phyloP scores from a whole-genome alignment of 108 stramenopile species.

The Skeletonema menzelii region DNA sequence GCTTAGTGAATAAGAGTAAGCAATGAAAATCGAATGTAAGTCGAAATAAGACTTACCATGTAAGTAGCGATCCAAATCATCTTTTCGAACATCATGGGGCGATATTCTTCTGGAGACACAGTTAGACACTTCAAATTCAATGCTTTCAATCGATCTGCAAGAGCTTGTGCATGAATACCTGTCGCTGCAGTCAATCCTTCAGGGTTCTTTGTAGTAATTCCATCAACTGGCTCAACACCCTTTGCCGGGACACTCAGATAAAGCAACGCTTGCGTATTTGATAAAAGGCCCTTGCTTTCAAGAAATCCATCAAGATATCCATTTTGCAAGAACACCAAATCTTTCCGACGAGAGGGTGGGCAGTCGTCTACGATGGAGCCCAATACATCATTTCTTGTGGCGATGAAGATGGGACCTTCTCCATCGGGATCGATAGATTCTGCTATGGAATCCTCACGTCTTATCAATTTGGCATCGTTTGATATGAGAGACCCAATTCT shows the following conservation, averaged over 20 bases:
- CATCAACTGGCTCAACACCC: constrained; percentile 88
- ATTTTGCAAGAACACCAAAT: constrained; percentile 95
- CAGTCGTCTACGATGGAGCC: constrained; percentile 78
- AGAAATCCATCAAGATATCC: constrained; percentile 86
- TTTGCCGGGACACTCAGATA: constrained; percentile 85
- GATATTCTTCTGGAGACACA: constrained; percentile 55
- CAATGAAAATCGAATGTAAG: no score
- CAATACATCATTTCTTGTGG: constrained; percentile 92
- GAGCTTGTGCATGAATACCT: constrained; percentile 81
- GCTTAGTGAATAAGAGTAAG: no score
- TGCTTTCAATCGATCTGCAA: constrained; percentile 73
- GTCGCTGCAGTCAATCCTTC: constrained; percentile 90
- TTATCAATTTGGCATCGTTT: constrained; percentile 56
- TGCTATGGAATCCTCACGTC: constrained; percentile 57
- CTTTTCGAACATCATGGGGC: constrained; percentile 92
- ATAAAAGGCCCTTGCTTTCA: constrained; percentile 57
- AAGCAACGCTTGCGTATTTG: constrained; percentile 86
- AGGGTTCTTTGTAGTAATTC: constrained; percentile 86
- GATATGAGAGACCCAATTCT: constrained; percentile 71
- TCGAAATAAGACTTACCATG: no score
- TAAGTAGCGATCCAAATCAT: constrained; percentile 92
- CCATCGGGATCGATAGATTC: constrained; percentile 50
- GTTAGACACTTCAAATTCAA: constrained; percentile 84
- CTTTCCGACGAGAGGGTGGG: constrained; percentile 72
- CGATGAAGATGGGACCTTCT: constrained; percentile 79